A percentile compares a stretch with the other conserved stretches of the same genome.
These are phyloP conservation scores for Pseudomicrostroma phylloplanum DNA, from an alignment of 1,284 basidiomycete species.

Conservation along the genomic window DNA sequence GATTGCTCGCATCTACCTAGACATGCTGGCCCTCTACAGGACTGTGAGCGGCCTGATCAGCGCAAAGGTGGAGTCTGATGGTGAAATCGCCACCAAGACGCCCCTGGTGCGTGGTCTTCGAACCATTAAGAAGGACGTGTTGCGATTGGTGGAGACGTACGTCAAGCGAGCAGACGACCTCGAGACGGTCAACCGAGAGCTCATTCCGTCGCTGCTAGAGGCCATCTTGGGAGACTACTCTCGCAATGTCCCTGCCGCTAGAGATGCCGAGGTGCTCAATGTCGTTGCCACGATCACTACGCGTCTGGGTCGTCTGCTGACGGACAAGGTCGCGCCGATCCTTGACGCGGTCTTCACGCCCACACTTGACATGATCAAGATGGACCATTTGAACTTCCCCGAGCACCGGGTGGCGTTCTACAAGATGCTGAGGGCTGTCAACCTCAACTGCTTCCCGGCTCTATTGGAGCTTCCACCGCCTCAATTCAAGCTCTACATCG, in stretches of 20 bases:
- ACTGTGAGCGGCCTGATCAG: constrained; percentile 97
- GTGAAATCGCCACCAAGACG: constrained; percentile 89
- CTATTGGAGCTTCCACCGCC: constrained; percentile 77
- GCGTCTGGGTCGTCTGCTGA: constrained; percentile 56
- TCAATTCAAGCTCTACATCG: constrained; percentile 97
- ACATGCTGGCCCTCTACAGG: constrained; percentile 97
- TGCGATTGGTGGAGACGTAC: constrained; percentile 93
- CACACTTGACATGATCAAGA: constrained; percentile 97
- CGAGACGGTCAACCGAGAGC: constrained; percentile 79
- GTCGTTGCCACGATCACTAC: constrained; percentile 93
- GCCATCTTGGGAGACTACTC: constrained; percentile 96
- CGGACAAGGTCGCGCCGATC: constrained; percentile 90
- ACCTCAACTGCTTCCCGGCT: constrained; percentile 93
- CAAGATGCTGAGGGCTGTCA: constrained; percentile 87
- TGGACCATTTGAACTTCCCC: constrained; percentile 95
- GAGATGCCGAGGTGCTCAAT: constrained; percentile 95
- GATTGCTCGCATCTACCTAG: constrained; percentile 89
- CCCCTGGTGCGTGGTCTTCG: constrained; percentile 89
- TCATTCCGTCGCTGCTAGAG: constrained; percentile 92
- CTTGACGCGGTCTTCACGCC: constrained; percentile 97
- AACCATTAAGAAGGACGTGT: constrained; percentile 97
- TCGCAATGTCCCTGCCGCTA: constrained; percentile 82
- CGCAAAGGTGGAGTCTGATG: constrained; percentile 72
- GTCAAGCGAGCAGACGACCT: constrained; percentile 94
- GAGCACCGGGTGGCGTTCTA: constrained; percentile 98